Base-by-base conservation (phyloP, 371 early-diverging fungal genomes). In the Nematocida ausubeli region DNA sequence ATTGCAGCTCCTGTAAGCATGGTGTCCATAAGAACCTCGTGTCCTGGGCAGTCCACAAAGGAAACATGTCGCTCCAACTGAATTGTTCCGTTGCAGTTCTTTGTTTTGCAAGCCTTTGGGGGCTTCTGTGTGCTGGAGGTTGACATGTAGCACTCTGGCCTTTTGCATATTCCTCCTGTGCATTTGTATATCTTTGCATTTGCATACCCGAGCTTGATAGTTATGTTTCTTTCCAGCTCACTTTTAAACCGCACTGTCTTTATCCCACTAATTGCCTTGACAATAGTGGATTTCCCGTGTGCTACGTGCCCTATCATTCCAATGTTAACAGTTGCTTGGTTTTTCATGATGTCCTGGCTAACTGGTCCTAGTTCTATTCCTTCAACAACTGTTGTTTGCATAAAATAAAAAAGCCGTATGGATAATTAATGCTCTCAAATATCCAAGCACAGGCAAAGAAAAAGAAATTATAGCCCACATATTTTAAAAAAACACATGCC, bases 21-120 rank as follows among this genome's bases (percentile, higher is more conserved):
- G 69, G 98, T 98, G 37, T 97, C 94, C 99, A 98, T 98, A 82
- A 98, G 91, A 90, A 98, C 93, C 88, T 99, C 99, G 95, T 99
- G 99, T 72, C 99, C 99, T 52, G 99, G 98, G 86, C 99, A 97
- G 88, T 98, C 99, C 66, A 98, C 98, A 88, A 99, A 99, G 26
- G 94, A 94, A 39, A 99, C 95, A 84, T 98, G 98, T 84, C 95
- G 91, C 75, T 79, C 69, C 57, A 84, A 55, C 44, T 35, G 66
- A 26, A 80, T 39, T 7, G 37, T 52, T 24, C 95, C 95, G 55
- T 86, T 88, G 85, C 97, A 99, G 14, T 91, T 92, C 26, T 89
- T 82, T 66, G 92, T 90, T 84, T 92, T 92, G 85, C 99, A 98
- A 35, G 90, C 88, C 68, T 93, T 92, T 80, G 95, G 92, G 91